Evolutionary conservation across 192 early-diverging fungal species (phyloP).

Genomic region (Gigaspora rosea): DNA sequence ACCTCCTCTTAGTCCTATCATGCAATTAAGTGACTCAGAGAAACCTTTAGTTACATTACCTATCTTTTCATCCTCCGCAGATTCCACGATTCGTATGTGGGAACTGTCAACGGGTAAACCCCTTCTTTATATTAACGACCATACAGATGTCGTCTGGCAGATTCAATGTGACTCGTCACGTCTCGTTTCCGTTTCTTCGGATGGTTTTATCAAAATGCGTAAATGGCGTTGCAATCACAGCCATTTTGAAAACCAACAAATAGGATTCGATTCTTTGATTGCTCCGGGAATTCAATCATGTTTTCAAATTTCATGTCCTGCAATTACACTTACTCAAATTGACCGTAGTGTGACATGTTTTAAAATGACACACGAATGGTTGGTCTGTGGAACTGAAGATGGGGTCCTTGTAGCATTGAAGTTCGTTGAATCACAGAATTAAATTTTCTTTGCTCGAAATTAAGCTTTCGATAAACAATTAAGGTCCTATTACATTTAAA

Average conservation of each 20-base stretch:
- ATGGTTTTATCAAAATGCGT: not conserved
- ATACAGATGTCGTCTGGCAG: slow-evolving; percentile 13
- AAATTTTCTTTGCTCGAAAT: no score
- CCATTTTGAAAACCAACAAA: not conserved
- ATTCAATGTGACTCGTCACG: slow-evolving; percentile 11
- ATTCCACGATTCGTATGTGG: slow-evolving; percentile 22
- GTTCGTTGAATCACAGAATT: not conserved
- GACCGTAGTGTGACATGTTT: slow-evolving; percentile 6
- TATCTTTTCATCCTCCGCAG: slow-evolving; percentile 11
- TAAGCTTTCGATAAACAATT: no score
- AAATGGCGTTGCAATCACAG: no score
- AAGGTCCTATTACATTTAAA: no score
- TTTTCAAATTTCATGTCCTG: not conserved
- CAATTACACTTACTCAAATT: not conserved
- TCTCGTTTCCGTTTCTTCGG: slow-evolving; percentile 11
- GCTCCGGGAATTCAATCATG: not conserved
- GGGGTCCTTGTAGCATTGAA: not conserved
- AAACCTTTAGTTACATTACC: not conserved
- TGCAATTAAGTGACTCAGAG: not conserved
- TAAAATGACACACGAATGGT: slow-evolving; percentile 21
- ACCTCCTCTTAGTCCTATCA: not conserved
- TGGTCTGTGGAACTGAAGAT: slow-evolving; percentile 16
- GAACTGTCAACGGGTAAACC: slow-evolving; percentile 5
- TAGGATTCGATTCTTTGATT: not conserved
- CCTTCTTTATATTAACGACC: not conserved